Evolutionary conservation across 2,329 filamentous ascomycete genomes (phyloP), one percentile per base, ranked within the genome.

Genomic region (Didymellaceae sp.): DNA sequence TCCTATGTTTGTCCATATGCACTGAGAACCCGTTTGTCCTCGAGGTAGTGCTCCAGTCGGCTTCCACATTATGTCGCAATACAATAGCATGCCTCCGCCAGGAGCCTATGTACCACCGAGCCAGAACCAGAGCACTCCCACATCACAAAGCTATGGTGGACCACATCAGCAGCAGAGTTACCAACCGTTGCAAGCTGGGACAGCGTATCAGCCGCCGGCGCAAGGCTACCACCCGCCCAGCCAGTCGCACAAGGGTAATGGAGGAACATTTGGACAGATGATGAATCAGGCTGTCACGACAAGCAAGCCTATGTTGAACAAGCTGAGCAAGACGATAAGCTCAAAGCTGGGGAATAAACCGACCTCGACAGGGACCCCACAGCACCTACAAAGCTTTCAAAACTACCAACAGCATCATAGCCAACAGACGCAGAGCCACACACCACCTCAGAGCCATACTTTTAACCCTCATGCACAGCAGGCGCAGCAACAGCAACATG

Each of bases 271-370:
- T 33, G 67, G 67, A 1, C 58, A 64, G 26, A 70, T 70, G 57
- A 57, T 73, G 54, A 67, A 73, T 24, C 69, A 72, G 47, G 70
- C 68, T 2, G 67, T 72, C 7, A 68, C 66, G 2, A 70, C 63
- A 0, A 59, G 66, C n/a, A 73, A 71, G 54, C 70, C 70, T 1
- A 67, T 72, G 62, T 24, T 71, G 41, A 65, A 71, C 47, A 73
- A 72, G 52, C 40, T 73, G 30, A 61, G 65, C 34, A 73, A 73
- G 61, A 67, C 65, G 7, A 68, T 73, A 20, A 70, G 65, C 60
- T 70, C 67, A 7, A 69, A 66, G 51, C 45, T 71, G 18, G 60
- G 65, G 7, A 62, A 54, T 45, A 71, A 70, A 54, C 62, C 58
- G 10, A 20, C 59, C 5, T 40, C 52, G 8, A 55, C 54, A 16